Evolutionary conservation across 768 basidiomycete genomes (phyloP), one percentile per base, ranked within the genome.

Genomic region (Fistulinella prunicolor): DNA sequence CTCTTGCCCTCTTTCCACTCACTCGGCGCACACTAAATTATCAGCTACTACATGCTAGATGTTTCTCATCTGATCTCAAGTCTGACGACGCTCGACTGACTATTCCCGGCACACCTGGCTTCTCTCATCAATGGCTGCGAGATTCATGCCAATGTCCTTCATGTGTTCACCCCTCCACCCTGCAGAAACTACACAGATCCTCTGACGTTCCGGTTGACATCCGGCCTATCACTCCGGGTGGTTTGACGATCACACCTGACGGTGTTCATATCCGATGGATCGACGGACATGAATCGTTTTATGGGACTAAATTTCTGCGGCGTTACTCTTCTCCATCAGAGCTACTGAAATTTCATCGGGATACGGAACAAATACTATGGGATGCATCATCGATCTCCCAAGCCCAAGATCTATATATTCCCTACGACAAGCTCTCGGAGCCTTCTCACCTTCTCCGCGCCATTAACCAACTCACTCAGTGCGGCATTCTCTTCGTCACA

Each of bases 51-150:
- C 34, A 19, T 17, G 12, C 34, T 23, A 50, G 49, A 52, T 1
- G 19, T 19, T 41, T 57, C 36, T 51, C 51, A 4, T 55, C 51
- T 4, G 10, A 28, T 40, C 9, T 55, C 42, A 43, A 16, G n/a
- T 36, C 42, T 26, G 62, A 64, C 30, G 42, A 42, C 3, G 5
- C 30, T 29, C 44, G 28, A 29, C 32, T 65, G 26, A 56, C 36
- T n/a, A 43, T 66, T 38, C 55, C 59, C 6, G 43, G 83, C 10
- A 68, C 70, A 17, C 56, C 73, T 22, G 61, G 67, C 9, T 82
- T 89, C 55, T 78, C 87, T 0, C 83, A 79, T 58, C 67, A 81
- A 46, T 94, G 90, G 84, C 78, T 98, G 9, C 82, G 93, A 20
- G 94, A 97, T 59, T 79, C 87, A 0, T 96, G 93, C 56, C 81